Conservation (phyloP, 495 filamentous ascomycete genomes). For the Tuber calosporum region DNA sequence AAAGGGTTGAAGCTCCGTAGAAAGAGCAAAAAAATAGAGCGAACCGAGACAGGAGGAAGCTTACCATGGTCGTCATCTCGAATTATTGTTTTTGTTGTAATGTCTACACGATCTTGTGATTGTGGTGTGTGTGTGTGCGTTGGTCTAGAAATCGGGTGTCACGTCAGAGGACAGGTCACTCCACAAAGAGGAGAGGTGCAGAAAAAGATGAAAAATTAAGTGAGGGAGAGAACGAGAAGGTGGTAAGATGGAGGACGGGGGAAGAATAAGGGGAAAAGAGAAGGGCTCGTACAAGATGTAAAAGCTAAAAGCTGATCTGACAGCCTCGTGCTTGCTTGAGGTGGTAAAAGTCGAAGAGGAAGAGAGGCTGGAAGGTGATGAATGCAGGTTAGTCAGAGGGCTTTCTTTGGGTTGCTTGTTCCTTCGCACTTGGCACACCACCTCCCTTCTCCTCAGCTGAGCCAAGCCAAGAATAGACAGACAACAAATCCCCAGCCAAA, state of each 20-base stretch:
- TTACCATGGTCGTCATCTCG: constrained; percentile 52
- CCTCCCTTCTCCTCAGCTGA: constrained; percentile 40
- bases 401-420: constrained; percentile 34
- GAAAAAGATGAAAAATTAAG: constrained; percentile 28
- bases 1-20: background rate
- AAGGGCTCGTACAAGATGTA: constrained; percentile 26
- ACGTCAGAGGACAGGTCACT: constrained; percentile 30
- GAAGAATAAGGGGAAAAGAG: constrained; percentile 7
- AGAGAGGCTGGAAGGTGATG: background rate
- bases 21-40: constrained; percentile 11
- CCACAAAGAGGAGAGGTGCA: constrained; percentile 17
- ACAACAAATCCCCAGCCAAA: background rate
- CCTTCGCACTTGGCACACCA: constrained; percentile 37
- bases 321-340: constrained; percentile 23
- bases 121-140: constrained; percentile 30
- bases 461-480: constrained; percentile 30
- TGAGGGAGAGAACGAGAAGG: constrained; percentile 12
- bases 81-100: constrained; percentile 41
- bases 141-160: constrained; percentile 28
- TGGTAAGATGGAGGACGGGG: constrained; percentile 13
- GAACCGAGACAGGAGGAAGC: constrained; percentile 35
- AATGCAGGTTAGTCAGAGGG: constrained; percentile 18
- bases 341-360: constrained; percentile 1
- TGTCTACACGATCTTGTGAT: constrained; percentile 26
- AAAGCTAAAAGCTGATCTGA: constrained; percentile 25